Percentiles rank a stretch among this genome's conserved stretches.
Evolutionary conservation across 2,329 filamentous ascomycete genomes (phyloP).

Genomic region (Coleophoma crateriformis): DNA sequence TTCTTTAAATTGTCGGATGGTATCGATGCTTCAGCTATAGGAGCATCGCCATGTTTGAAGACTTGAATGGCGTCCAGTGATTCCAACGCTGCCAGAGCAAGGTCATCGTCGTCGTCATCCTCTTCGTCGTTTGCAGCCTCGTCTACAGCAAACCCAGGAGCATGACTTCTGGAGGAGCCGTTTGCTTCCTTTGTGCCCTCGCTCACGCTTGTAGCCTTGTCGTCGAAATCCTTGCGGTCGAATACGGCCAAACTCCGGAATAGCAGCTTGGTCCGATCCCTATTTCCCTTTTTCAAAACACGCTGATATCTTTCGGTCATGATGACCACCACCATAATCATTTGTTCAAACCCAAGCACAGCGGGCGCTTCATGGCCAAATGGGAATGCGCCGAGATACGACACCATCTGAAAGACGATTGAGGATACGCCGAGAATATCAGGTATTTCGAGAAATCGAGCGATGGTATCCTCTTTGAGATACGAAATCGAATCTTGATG

Average conservation of each 20-base stretch:
- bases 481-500: slow-evolving; percentile 55
- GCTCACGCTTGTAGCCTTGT: neutral
- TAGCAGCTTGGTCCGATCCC: slow-evolving; percentile 56
- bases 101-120: slow-evolving; percentile 49
- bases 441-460: slow-evolving; percentile 68
- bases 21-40: slow-evolving; percentile 60
- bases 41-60: slow-evolving; percentile 46
- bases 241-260: slow-evolving; percentile 70
- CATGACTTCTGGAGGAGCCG: slow-evolving; percentile 12
- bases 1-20: slow-evolving; percentile 69
- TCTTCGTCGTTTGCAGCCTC: slow-evolving; percentile 34
- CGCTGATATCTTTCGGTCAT: slow-evolving; percentile 64
- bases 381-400: slow-evolving; percentile 68
- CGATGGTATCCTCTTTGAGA: slow-evolving; percentile 65
- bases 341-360: slow-evolving; percentile 62
- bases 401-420: slow-evolving; percentile 66
- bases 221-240: slow-evolving; percentile 45
- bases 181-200: slow-evolving; percentile 20
- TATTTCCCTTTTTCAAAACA: slow-evolving; percentile 52
- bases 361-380: slow-evolving; percentile 66
- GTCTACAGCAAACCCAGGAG: slow-evolving; percentile 34
- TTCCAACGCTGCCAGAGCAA: slow-evolving; percentile 65
- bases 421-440: slow-evolving; percentile 62
- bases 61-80: slow-evolving; percentile 59
- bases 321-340: slow-evolving; percentile 68